A percentile compares a stretch with the other conserved stretches of the same genome.
Conservation (phyloP, 495 filamentous ascomycete genomes). For the Friedmanniomyces simplex region DNA sequence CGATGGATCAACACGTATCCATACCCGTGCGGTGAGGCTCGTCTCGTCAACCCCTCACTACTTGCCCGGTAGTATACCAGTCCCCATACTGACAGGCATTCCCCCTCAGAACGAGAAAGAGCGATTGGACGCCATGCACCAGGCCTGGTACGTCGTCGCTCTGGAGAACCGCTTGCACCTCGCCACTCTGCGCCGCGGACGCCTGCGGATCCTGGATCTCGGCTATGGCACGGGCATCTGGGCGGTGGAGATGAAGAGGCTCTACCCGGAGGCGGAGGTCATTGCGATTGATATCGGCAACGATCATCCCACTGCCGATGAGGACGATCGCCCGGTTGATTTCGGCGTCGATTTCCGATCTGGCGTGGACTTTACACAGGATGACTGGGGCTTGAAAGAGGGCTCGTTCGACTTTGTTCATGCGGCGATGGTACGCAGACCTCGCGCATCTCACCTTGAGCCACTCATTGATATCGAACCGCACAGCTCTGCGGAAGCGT, state of each 20-base stretch:
- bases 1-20: not conserved
- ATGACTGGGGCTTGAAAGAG: conserved; percentile 58
- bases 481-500: conserved; percentile 50
- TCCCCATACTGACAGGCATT: too few species aligned
- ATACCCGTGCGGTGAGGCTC: not conserved
- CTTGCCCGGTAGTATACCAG: too few species aligned
- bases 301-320: not conserved
- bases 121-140: not conserved
- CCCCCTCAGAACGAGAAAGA: not conserved
- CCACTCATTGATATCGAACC: not conserved
- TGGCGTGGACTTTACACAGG: not conserved
- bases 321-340: not conserved
- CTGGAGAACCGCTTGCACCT: not conserved
- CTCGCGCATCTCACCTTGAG: not conserved
- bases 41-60: too few species aligned
- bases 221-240: conserved; percentile 84
- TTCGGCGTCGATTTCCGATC: not conserved
- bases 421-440: conserved; percentile 56
- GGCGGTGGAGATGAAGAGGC: conserved; percentile 74
- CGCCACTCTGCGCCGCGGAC: not conserved
- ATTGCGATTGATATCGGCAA: conserved; percentile 11
- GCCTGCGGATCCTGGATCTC: conserved; percentile 58
- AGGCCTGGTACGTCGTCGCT: not conserved
- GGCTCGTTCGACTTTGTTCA: conserved; percentile 82
- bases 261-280: conserved; percentile 30